Evolutionary conservation across 805 yeast species (phyloP), one percentile per base, ranked within the genome.

Genomic region (Pichia paraexigua): DNA sequence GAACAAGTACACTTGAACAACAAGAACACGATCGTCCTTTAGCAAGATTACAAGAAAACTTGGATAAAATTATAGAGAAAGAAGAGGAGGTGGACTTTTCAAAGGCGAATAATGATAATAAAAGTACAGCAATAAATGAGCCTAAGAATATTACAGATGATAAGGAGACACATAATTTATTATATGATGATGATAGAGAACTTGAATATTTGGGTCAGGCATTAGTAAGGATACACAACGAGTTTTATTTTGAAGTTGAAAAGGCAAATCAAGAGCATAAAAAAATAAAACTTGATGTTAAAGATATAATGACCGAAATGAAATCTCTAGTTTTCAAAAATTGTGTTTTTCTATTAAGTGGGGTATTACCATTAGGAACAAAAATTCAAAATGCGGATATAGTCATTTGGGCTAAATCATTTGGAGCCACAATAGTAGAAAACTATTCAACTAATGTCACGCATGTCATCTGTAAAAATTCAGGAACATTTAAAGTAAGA

Each of bases 321-420:
- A 92, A 91, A 63, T 64, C 69, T 10, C 61, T 74, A 52, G 90
- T 90, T 2, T 80, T 92, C 53, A 67, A 75, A 24, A 91, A 83
- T 8, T 77, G 83, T 45, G 79, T 80, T 3, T 78, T 94, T 50
- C 75, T 92, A 20, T 85, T 94, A 58, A 85, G 96, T 5, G 97
- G 98, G 0, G 75, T 92, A n/a, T 76, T 94, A 22, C 97, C 97
- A 1, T 63, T 88, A n/a, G 94, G 94, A 1, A 74, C 83, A 13
- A 77, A 80, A 50, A 69, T 87, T 18, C 83, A 85, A 48, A 70
- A 75, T 35, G 94, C 95, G 5, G 96, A 89, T 63, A 87, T 94
- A 43, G 97, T 91, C 1, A 80, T 84, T 22, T 92, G 98, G 97
- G 87, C 92, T 13, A 78, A 79, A 47, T 87, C 91, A 50, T 92